Base-by-base conservation (phyloP, 441 rosid genomes). In the Gossypium gossypioides region DNA sequence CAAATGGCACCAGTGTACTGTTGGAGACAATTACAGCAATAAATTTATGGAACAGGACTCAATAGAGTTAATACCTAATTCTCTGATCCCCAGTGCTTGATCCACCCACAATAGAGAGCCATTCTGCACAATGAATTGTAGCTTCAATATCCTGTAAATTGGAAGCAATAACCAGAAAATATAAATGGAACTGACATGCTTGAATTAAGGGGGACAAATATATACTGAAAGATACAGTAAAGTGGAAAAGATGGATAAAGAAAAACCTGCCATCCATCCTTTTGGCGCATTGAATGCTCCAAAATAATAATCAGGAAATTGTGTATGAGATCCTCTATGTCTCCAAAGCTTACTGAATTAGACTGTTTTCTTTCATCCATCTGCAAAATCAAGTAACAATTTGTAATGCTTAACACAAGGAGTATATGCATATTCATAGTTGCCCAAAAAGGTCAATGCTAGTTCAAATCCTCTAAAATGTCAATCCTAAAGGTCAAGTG, bases 31-130 rank as follows among this genome's bases (percentile, higher is more conserved):
- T 50, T 50, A 50, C 55, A 50, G 19, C 55, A 72, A 48, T 24
- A 9, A 56, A 37, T n/a, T 16, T 34, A 56, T 21, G 54, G 44
- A 32, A 62, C 22, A 15, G 48, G 18, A 29, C 21, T 8, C 46
- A 71, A 61, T 40, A 54, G 52, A 60, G 63, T 22, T 19, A 62
- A 69, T 93, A 96, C 98, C 99, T 93, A 77, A 82, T 84, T 77
- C 99, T 85, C 83, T 91, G 97, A 58, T 96, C 97, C 78, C 99
- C 97, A 34, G 97, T 93, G 86, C 98, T 88, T 75, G 97, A 93
- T 77, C 99, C 97, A 74, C 99, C 99, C 68, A 91, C 90, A n/a
- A 96, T 93, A 77, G 97, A 93, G 73, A 96, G 96, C 98, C 99
- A 93, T 77, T 96, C 99, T 60, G 97, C 99, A 93, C 99, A 96